Conservation (phyloP, 148 eudicot genomes). For the Camellia granthamiana region DNA sequence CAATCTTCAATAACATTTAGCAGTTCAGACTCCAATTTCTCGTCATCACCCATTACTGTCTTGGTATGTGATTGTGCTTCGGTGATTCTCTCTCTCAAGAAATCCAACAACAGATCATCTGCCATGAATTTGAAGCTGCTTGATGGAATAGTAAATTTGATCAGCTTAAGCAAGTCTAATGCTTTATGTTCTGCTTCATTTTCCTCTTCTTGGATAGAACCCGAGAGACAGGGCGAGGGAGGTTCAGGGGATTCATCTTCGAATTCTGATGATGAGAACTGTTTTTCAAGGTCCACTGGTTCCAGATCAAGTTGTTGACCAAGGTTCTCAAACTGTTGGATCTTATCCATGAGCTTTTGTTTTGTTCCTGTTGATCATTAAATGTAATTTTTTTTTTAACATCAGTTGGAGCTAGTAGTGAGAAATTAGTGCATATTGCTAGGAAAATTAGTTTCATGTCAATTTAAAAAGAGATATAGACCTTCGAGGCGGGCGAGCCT, state of each 20-base stretch:
- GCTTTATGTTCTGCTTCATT: conserved; percentile 26
- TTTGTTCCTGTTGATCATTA: conserved; percentile 37
- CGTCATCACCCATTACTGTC: not conserved
- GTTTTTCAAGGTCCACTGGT: conserved; percentile 50
- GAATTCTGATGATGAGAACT: conserved; percentile 24
- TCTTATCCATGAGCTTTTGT: conserved; percentile 51
- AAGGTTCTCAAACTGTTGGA: conserved; percentile 45
- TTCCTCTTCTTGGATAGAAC: conserved; percentile 23
- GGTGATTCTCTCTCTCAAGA: conserved; percentile 36
- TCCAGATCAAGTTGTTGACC: conserved; percentile 29
- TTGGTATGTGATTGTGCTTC: not conserved
- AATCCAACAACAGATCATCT: conserved; percentile 37
- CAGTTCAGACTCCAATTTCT: conserved; percentile 16
- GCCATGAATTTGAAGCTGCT: conserved; percentile 18
- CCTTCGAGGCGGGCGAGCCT: conserved; percentile 49
- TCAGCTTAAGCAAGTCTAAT: conserved; percentile 30
- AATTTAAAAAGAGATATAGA: conserved; percentile 3
- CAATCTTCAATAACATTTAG: conserved; percentile 51
- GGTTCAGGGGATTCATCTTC: conserved; percentile 23
- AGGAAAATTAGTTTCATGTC: not conserved
- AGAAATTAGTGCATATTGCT: not conserved
- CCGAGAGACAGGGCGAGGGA: conserved; percentile 9
- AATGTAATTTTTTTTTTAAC: too few species aligned
- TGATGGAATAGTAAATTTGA: conserved; percentile 27
- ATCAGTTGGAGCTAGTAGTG: too few species aligned